phyloP scores from a whole-genome alignment of 305 asterid genomes.

The Fraxinus albicans region DNA sequence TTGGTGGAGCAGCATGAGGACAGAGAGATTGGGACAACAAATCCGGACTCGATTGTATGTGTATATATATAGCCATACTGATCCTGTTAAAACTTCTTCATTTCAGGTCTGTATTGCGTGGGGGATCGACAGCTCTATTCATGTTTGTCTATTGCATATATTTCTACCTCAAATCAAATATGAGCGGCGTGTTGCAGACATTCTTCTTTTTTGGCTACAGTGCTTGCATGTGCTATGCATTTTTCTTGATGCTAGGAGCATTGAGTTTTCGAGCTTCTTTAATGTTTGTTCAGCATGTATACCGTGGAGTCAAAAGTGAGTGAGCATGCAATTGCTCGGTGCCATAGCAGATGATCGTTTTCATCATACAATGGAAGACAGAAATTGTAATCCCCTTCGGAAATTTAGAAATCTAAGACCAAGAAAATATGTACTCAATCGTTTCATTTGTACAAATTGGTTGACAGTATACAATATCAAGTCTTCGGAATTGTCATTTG shows the following conservation, averaged over 20 bases:
- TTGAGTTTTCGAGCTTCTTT: conserved; percentile 61
- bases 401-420: neutral
- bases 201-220: conserved; percentile 68
- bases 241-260: conserved; percentile 78
- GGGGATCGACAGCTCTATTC: conserved; percentile 71
- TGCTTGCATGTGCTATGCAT: conserved; percentile 67
- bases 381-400: neutral
- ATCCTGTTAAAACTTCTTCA: conserved; percentile 16
- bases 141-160: conserved; percentile 63
- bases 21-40: neutral
- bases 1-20: neutral
- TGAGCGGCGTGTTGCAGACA: conserved; percentile 69
- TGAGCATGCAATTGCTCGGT: conserved; percentile 29
- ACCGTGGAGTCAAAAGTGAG: conserved; percentile 69
- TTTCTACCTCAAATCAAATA: conserved; percentile 63
- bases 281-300: conserved; percentile 59
- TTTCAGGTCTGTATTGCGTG: conserved; percentile 72
- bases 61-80: conserved; percentile 6
- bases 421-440: neutral
- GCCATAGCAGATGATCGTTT: neutral
- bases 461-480: neutral
- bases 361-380: neutral
- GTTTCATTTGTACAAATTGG: neutral
- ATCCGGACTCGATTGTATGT: neutral
- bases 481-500: neutral